Evolutionary conservation across 305 asterid genomes (phyloP).

Genomic region (Striga hermonthica): DNA sequence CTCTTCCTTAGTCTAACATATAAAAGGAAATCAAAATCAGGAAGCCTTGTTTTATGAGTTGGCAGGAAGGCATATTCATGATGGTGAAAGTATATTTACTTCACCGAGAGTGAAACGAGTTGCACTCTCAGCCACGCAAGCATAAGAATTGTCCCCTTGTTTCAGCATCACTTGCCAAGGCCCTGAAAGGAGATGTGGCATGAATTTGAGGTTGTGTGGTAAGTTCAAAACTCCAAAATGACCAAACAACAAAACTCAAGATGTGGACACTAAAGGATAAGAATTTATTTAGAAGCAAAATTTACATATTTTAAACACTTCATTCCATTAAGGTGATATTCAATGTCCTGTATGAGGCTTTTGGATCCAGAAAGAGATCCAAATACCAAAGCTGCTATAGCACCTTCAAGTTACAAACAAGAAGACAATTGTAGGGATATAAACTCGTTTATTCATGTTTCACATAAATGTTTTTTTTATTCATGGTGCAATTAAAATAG

Average conservation of each 20-base stretch:
- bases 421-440: background rate
- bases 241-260: background rate
- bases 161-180: slow-evolving; percentile 99
- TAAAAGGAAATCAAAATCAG: slow-evolving; percentile 17
- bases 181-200: slow-evolving; percentile 43
- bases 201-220: background rate
- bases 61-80: slow-evolving; percentile 10
- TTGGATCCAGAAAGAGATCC: background rate
- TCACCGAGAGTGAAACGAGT: slow-evolving; percentile 81
- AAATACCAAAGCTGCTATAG: too few relatives aligned
- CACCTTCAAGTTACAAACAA: background rate
- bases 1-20: slow-evolving; percentile 85
- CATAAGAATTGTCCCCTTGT: slow-evolving; percentile 83
- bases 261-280: background rate
- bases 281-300: background rate
- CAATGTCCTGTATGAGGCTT: background rate
- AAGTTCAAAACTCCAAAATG: background rate
- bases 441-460: background rate
- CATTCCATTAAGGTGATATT: background rate
- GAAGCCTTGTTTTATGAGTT: background rate
- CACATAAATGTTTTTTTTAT: background rate
- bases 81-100: slow-evolving; percentile 45
- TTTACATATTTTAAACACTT: background rate
- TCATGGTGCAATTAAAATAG: background rate
- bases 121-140: slow-evolving; percentile 90